Conservation (phyloP, 208 protist genomes). For the Tritrichomonas musculus region DNA sequence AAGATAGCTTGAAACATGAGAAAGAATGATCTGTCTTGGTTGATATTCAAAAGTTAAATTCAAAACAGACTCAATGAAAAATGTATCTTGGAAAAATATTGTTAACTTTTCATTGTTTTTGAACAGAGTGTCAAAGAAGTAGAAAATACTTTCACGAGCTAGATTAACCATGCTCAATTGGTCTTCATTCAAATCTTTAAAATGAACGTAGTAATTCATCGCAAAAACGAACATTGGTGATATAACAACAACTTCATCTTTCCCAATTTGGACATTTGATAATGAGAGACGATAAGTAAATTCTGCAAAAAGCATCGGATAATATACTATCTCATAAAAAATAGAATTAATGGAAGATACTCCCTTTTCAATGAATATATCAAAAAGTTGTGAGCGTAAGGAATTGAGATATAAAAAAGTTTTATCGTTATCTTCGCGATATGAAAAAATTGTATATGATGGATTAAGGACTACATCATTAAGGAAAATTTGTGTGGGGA, state of each 20-base stretch:
- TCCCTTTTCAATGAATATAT: not conserved
- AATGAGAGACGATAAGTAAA: not conserved
- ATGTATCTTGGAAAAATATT: not conserved
- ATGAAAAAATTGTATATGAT: not conserved
- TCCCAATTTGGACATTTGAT: not conserved
- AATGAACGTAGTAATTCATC: not conserved
- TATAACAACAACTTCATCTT: not conserved
- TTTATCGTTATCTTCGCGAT: not conserved
- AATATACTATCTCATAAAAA: not conserved
- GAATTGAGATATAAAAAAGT: too few species aligned
- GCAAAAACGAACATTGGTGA: not conserved
- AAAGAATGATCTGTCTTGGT: not conserved
- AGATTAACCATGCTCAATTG: not conserved
- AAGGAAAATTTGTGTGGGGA: not conserved
- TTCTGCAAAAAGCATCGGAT: not conserved
- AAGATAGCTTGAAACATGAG: not conserved
- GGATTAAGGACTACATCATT: not conserved
- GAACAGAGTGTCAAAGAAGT: not conserved
- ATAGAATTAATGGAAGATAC: not conserved
- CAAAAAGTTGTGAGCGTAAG: not conserved
- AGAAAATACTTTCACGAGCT: not conserved
- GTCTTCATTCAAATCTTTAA: not conserved
- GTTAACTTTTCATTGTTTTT: not conserved
- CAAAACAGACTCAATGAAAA: not conserved
- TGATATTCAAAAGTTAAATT: not conserved